Evolutionary conservation across 139 green algal genomes (phyloP).

Genomic region (Chlorella vulgaris): DNA sequence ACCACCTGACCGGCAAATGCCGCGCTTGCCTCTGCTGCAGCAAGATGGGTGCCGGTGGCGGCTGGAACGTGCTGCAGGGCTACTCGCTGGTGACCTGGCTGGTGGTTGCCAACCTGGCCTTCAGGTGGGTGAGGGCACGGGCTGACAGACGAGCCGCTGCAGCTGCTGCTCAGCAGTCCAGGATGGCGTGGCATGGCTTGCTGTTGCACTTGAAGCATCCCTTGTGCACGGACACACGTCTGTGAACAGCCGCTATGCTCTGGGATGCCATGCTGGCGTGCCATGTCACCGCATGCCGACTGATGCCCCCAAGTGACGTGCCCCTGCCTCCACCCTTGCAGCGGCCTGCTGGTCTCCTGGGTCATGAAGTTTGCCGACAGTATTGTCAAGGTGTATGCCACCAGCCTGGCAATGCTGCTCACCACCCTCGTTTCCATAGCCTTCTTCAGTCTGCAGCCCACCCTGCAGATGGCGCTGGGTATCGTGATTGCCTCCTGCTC

Average conservation of each 20-base stretch:
- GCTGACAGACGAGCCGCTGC: background rate
- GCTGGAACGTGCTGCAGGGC: slow-evolving; percentile 40
- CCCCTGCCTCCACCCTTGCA: too few species aligned
- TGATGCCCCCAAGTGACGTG: too few species aligned
- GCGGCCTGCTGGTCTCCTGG: slow-evolving; percentile 64
- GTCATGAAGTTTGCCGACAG: slow-evolving; percentile 81
- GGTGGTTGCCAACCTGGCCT: slow-evolving; percentile 66
- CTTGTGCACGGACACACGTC: too few species aligned
- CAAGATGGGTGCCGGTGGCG: background rate
- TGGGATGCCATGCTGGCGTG: too few species aligned
- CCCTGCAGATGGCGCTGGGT: slow-evolving; percentile 59
- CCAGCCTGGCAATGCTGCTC: slow-evolving; percentile 72
- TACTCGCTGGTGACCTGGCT: slow-evolving; percentile 60
- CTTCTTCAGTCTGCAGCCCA: slow-evolving; percentile 59
- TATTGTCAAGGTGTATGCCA: slow-evolving; percentile 80
- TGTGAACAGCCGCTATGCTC: too few species aligned
- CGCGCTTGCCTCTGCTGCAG: background rate
- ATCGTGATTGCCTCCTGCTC: slow-evolving; percentile 60
- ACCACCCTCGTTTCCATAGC: slow-evolving; percentile 58
- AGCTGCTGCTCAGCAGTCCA: background rate
- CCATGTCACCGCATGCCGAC: too few species aligned
- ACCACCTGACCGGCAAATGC: too few species aligned
- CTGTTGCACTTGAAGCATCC: too few species aligned
- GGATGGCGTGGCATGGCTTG: too few species aligned
- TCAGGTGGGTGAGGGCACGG: slow-evolving; percentile 2